phyloP scores from a whole-genome alignment of 768 basidiomycete genomes.

The Clitopilus passeckerianus region DNA sequence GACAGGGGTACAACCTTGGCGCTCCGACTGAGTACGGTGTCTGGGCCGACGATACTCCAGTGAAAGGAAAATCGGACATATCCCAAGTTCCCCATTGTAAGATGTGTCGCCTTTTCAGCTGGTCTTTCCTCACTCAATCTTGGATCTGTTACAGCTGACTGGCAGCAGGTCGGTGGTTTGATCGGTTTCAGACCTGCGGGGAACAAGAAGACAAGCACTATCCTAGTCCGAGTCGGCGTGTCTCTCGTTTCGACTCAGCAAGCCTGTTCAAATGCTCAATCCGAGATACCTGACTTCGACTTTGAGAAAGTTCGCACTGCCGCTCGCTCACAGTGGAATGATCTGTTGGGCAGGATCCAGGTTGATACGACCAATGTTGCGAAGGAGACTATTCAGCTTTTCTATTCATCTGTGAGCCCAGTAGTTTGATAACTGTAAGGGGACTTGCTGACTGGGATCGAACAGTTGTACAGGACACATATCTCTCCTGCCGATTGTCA shows the following conservation, averaged over 20 bases:
- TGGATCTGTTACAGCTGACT: neutral
- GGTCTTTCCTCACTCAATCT: too few relatives aligned
- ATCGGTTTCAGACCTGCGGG: constrained; percentile 45
- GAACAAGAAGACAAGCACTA: constrained; percentile 25
- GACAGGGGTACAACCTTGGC: neutral
- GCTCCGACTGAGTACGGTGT: neutral
- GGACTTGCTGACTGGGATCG: neutral
- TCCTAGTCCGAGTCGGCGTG: constrained; percentile 60
- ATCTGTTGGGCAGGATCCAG: constrained; percentile 48
- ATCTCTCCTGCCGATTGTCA: constrained; percentile 62
- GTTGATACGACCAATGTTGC: constrained; percentile 45
- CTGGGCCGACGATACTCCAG: neutral
- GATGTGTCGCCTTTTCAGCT: neutral
- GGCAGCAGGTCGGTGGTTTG: constrained; percentile 36
- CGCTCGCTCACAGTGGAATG: constrained; percentile 49
- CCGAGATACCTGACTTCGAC: constrained; percentile 54
- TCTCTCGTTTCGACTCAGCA: constrained; percentile 58
- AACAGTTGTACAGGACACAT: constrained; percentile 54
- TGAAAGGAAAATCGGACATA: neutral
- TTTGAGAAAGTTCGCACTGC: constrained; percentile 43
- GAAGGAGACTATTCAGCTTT: constrained; percentile 41
- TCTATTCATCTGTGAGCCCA: constrained; percentile 37
- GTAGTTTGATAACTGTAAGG: neutral
- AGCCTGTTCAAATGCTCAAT: constrained; percentile 56
- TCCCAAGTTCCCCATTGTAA: neutral